Conservation (phyloP, 2,329 filamentous ascomycete genomes). For the Phialophora expanda region DNA sequence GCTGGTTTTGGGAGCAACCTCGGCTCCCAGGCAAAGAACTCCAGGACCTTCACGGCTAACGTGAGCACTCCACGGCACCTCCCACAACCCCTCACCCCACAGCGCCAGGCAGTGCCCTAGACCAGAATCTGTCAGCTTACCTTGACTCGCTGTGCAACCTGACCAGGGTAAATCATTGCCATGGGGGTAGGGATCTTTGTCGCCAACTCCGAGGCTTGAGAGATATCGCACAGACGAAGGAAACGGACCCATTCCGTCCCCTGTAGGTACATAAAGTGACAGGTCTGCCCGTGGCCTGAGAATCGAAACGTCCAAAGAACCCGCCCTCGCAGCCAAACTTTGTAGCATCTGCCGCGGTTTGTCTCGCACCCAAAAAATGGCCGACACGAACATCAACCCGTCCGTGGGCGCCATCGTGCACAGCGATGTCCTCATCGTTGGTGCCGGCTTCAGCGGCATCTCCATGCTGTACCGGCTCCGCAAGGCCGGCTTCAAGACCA, state of each 20-base stretch:
- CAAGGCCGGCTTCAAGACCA: constrained; percentile 43
- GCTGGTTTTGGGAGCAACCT: neutral
- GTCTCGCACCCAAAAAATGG: neutral
- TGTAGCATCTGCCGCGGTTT: neutral
- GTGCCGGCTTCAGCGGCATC: constrained; percentile 37
- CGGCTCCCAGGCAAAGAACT: neutral
- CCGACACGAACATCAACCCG: constrained; percentile 19
- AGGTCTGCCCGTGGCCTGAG: neutral
- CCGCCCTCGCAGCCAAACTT: neutral
- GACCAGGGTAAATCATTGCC: neutral
- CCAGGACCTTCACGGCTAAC: neutral
- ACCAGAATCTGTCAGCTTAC: neutral
- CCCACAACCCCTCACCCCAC: constrained; percentile 5
- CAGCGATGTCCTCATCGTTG: constrained; percentile 35
- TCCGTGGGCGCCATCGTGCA: constrained; percentile 31
- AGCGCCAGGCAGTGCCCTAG: neutral
- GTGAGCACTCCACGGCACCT: neutral
- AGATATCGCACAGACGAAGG: neutral
- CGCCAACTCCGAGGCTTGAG: neutral
- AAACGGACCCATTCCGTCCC: neutral
- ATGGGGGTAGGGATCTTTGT: neutral
- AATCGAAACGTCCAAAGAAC: neutral
- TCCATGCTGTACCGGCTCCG: constrained; percentile 42
- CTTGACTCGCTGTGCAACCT: neutral
- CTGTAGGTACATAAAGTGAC: neutral